These are phyloP conservation scores for Platanthera guangdongensis DNA, from an alignment of 106 monocot species.

Conservation along the genomic window DNA sequence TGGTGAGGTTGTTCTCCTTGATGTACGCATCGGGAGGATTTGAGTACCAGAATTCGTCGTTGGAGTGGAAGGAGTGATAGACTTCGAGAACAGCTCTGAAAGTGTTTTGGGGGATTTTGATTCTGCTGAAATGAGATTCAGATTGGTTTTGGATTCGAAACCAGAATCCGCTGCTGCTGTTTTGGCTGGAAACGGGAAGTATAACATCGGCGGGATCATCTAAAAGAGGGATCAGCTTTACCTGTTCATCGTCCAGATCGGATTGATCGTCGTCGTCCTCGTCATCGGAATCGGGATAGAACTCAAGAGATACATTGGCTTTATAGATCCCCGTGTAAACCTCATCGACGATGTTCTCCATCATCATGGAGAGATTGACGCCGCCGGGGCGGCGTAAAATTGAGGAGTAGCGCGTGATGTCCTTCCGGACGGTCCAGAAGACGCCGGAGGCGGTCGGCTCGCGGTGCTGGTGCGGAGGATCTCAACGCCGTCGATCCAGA, in stretches of 20 bases:
- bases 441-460: conserved; percentile 50
- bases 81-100: conserved; percentile 63
- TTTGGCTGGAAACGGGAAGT: conserved; percentile 42
- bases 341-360: conserved; percentile 63
- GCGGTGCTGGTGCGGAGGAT: conserved; percentile 79
- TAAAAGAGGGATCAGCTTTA: conserved; percentile 4
- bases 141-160: conserved; percentile 45
- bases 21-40: conserved; percentile 61
- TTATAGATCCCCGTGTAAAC: conserved; percentile 54
- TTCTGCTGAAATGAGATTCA: conserved; percentile 14
- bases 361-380: conserved; percentile 47
- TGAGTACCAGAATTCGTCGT: conserved; percentile 88
- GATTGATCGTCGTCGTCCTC: background rate
- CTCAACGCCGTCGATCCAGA: conserved; percentile 76
- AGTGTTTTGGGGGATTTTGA: conserved; percentile 46
- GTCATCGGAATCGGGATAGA: conserved; percentile 26
- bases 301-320: conserved; percentile 42
- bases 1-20: conserved; percentile 54
- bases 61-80: conserved; percentile 45
- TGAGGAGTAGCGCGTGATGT: conserved; percentile 51
- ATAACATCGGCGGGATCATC: conserved; percentile 47
- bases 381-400: conserved; percentile 23
- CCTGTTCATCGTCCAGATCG: background rate
- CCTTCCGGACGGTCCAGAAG: conserved; percentile 70
- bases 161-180: conserved; percentile 45